phyloP scores from a whole-genome alignment of 768 basidiomycete species.

The Fomitopsis pulvina region DNA sequence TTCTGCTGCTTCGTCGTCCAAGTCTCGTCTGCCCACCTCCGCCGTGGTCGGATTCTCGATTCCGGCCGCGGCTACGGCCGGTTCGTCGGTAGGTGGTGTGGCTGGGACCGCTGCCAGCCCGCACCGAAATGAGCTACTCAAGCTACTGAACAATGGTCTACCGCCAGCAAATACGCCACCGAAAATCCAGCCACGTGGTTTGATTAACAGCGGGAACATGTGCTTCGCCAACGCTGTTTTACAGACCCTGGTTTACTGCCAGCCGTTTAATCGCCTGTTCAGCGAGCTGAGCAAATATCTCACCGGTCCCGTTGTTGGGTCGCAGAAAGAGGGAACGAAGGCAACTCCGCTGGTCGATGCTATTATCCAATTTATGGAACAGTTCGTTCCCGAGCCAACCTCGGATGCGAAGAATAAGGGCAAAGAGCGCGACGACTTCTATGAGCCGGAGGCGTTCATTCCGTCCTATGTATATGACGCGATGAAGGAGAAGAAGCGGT shows the following conservation, averaged over 20 bases:
- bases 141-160: slow-evolving; percentile 42
- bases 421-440: slow-evolving; percentile 38
- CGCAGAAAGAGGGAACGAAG: slow-evolving; percentile 24
- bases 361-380: slow-evolving; percentile 66
- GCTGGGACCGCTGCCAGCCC: slow-evolving; percentile 14
- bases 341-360: slow-evolving; percentile 59
- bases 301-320: slow-evolving; percentile 25
- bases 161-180: slow-evolving; percentile 13
- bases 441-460: slow-evolving; percentile 68
- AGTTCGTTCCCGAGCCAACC: slow-evolving; percentile 45
- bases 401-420: slow-evolving; percentile 32
- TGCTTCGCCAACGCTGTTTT: slow-evolving; percentile 96
- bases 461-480: slow-evolving; percentile 87
- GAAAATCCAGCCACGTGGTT: slow-evolving; percentile 61
- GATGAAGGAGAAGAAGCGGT: slow-evolving; percentile 88
- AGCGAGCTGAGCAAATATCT: slow-evolving; percentile 57
- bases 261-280: slow-evolving; percentile 80
- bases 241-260: slow-evolving; percentile 84
- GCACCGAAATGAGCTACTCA: slow-evolving; percentile 44
- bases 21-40: slow-evolving; percentile 55
- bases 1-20: slow-evolving; percentile 32
- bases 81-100: slow-evolving; percentile 18
- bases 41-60: slow-evolving; percentile 71
- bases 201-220: slow-evolving; percentile 95
- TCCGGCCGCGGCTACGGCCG: slow-evolving; percentile 36